Base-by-base conservation (phyloP, 805 yeast genomes). In the Phaffomyces thermotolerans region DNA sequence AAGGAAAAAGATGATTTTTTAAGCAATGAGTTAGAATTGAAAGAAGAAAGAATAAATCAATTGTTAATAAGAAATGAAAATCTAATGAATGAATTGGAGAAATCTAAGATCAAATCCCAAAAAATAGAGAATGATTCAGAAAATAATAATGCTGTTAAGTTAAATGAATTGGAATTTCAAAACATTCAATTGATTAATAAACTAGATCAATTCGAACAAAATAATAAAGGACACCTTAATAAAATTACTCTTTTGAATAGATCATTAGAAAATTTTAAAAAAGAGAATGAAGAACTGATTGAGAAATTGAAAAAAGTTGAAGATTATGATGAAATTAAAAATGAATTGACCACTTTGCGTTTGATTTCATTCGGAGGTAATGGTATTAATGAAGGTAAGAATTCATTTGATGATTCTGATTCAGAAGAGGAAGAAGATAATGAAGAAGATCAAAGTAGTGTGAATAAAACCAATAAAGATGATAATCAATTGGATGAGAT, bases 241-340 rank as follows among this genome's bases (percentile, higher is more conserved):
- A 57, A 55, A 5, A 5, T 43, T 4, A 24, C 29, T 4, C 36
- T 22, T 17, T 47, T 61, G 30, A 52, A 56, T 3, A 62, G 66
- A 31, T 66, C 69, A 38, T 47, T 68, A 4, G 72, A 71, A 3
- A 48, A 64, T 8, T 55, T 69, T 9, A 60, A 66, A 23, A 63
- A 75, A 18, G 87, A 83, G 57, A 60, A 76, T 23, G 67, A 66
- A 9, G 57, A 60, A 5, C 65, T 84, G 50, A 76, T 75, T 53
- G 64, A 65, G 23, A 73, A 75, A 44, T 57, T 83, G 36, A 65
- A 66, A 4, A 60, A 67, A 29, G 76, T 79, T 41, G 64, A 72
- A 3, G 96, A 89, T 58, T 89, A 90, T 61, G 89, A 84, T 41
- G 89, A 86, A 48, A 59, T 89, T 39, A 88, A 87, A 59, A 75